Conservation (phyloP, 148 eudicot genomes). For the Limonium bicolor region DNA sequence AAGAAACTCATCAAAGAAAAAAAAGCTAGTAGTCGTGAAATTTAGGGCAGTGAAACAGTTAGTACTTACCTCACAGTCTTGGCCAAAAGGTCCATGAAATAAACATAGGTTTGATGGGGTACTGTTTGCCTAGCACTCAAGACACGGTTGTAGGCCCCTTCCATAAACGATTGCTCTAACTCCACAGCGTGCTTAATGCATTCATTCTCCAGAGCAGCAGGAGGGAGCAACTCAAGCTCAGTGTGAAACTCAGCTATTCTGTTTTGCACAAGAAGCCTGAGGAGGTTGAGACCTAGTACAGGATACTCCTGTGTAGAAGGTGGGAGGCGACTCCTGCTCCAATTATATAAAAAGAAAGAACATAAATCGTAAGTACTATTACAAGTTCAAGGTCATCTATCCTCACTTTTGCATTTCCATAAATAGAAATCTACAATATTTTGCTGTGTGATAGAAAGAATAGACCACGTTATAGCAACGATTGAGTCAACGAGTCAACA, state of each 20-base stretch:
- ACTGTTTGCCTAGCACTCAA: constrained; percentile 88
- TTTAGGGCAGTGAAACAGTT: not conserved
- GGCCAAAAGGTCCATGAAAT: constrained; percentile 92
- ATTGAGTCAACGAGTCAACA: too few species aligned
- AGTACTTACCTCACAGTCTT: constrained; percentile 71
- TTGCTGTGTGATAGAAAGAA: too few species aligned
- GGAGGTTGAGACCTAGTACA: constrained; percentile 72
- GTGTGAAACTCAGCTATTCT: constrained; percentile 93
- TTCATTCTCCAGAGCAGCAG: constrained; percentile 58
- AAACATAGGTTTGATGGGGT: constrained; percentile 84
- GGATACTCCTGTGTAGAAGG: constrained; percentile 68
- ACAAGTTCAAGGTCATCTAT: too few species aligned
- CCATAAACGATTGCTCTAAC: constrained; percentile 95
- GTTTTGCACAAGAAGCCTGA: constrained; percentile 88
- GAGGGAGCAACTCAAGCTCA: constrained; percentile 74
- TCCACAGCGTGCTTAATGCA: constrained; percentile 96
- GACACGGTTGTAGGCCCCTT: constrained; percentile 96
- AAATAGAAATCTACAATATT: too few species aligned
- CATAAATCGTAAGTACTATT: not conserved
- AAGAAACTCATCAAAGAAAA: too few species aligned
- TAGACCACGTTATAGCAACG: too few species aligned
- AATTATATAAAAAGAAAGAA: constrained; percentile 8
- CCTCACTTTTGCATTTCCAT: too few species aligned
- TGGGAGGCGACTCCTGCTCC: constrained; percentile 53
- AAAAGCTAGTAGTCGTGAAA: too few species aligned